Base-by-base conservation (phyloP, 768 basidiomycete genomes). In the Gymnopilus junonius region DNA sequence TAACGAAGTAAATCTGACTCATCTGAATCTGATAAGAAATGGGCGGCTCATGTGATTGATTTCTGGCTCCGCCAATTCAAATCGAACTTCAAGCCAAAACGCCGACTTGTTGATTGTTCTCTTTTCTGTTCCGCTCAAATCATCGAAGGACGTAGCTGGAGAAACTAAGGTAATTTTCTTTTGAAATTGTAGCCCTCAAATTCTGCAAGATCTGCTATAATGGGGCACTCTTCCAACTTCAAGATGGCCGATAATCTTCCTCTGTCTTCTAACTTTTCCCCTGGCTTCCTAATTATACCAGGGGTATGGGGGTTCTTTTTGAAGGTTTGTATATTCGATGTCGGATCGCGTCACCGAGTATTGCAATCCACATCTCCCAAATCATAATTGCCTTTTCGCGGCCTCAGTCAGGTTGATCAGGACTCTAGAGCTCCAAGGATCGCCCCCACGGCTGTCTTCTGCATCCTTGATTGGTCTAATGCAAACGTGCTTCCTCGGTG, bases 11-110 rank as follows among this genome's bases (percentile, higher is more conserved):
- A 51, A n/a, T 27, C 21, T 32, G 48, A n/a, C n/a, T n/a, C n/a
- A n/a, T n/a, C n/a, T n/a, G n/a, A n/a, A 51, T 51, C n/a, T 27
- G 48, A 48, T 32, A 25, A 56, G 40, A 45, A 55, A 45, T 42
- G 31, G 45, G 43, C 12, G 23, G 39, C 27, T 61, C 48, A 42
- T 42, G 48, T 51, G 48, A 51, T 51, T 32, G 29, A 51, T 32
- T 51, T 61, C 60, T 23, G 48, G 48, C 48, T 51, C 48, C 48
- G 48, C 48, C 48, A n/a, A 31, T 32, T 27, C 8, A 14, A 12
- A 10, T 8, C 25, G 8, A 1, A 4, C 45, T n/a, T 7, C 1
- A 10, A 42, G 21, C 8, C 15, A 20, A 17, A 14, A 27, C 21
- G 4, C 21, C 6, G 23, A n/a, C 20, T 27, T 14, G 45, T 20